Conservation (phyloP, 495 filamentous ascomycete species). For the Penicillium parvum region DNA sequence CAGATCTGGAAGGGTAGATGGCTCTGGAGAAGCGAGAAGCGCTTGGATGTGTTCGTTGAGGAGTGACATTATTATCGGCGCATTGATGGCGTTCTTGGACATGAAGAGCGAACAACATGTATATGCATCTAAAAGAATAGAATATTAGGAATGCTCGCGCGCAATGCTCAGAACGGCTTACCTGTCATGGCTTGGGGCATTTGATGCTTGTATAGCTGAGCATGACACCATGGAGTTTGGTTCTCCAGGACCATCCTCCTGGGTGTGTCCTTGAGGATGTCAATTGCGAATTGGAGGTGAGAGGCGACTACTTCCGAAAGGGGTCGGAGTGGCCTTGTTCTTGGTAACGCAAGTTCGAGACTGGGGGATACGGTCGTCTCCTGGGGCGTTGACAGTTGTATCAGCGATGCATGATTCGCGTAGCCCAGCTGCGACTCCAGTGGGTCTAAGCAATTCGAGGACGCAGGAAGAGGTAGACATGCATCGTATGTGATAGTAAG, state of each 20-base stretch:
- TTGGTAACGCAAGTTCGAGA: slow-evolving; percentile 3
- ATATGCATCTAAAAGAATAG: slow-evolving; percentile 37
- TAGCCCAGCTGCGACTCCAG: neutral
- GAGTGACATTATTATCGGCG: slow-evolving; percentile 36
- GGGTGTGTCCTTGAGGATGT: slow-evolving; percentile 35
- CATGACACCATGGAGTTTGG: slow-evolving; percentile 48
- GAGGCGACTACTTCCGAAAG: slow-evolving; percentile 24
- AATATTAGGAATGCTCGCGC: neutral
- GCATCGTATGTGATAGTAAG: neutral
- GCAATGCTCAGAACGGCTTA: slow-evolving; percentile 8
- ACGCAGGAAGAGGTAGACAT: neutral
- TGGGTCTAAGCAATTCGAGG: neutral
- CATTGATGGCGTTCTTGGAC: slow-evolving; percentile 42
- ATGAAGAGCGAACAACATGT: slow-evolving; percentile 47
- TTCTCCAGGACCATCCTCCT: slow-evolving; percentile 45
- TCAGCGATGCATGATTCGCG: neutral
- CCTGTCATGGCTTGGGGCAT: slow-evolving; percentile 50
- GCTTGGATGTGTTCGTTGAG: slow-evolving; percentile 35
- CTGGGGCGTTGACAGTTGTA: neutral
- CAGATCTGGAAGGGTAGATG: slow-evolving; percentile 21
- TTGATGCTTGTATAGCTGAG: slow-evolving; percentile 36
- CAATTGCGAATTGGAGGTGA: slow-evolving; percentile 43
- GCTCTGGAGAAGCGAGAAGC: slow-evolving; percentile 30
- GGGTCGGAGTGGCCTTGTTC: slow-evolving; percentile 4
- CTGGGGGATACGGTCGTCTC: neutral